Conservation (phyloP, 192 early-diverging fungal species). For the Nowakowskiella sp. region DNA sequence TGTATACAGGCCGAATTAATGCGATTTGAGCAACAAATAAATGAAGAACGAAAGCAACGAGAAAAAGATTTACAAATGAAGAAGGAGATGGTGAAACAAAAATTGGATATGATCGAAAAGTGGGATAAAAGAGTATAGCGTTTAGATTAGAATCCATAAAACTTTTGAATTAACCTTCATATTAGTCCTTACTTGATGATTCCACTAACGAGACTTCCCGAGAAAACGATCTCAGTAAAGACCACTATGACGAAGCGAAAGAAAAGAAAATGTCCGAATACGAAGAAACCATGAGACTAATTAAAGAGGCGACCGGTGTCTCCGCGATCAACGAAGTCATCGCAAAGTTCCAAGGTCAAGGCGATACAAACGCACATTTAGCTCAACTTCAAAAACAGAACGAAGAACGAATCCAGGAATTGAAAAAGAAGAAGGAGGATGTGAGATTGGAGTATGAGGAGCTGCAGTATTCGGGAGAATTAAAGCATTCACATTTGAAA, state of each 20-base stretch:
- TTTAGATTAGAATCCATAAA: slow-evolving; percentile 1
- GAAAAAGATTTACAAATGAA: slow-evolving; percentile 44
- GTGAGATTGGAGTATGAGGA: slow-evolving; percentile 40
- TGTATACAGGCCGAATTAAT: slow-evolving; percentile 39
- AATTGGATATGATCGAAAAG: slow-evolving; percentile 50
- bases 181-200: slow-evolving; percentile 34
- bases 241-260: slow-evolving; percentile 47
- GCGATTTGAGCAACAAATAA: slow-evolving; percentile 51
- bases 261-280: slow-evolving; percentile 46
- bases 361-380: slow-evolving; percentile 50
- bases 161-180: slow-evolving; percentile 5
- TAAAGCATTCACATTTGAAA: slow-evolving; percentile 27
- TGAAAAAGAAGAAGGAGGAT: slow-evolving; percentile 35
- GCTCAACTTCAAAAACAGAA: slow-evolving; percentile 34
- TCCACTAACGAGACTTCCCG: slow-evolving; percentile 22
- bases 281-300: slow-evolving; percentile 53
- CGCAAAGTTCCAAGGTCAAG: slow-evolving; percentile 52
- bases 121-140: slow-evolving; percentile 38
- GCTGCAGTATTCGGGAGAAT: slow-evolving; percentile 38
- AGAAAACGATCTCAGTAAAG: slow-evolving; percentile 23
- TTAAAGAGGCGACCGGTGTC: slow-evolving; percentile 58
- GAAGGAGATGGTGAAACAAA: slow-evolving; percentile 52
- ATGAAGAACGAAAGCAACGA: slow-evolving; percentile 51
- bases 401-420: slow-evolving; percentile 37
- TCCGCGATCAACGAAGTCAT: slow-evolving; percentile 52